Evolutionary conservation across 2,329 filamentous ascomycete genomes (phyloP).

Genomic region (Trichoderma sp.): DNA sequence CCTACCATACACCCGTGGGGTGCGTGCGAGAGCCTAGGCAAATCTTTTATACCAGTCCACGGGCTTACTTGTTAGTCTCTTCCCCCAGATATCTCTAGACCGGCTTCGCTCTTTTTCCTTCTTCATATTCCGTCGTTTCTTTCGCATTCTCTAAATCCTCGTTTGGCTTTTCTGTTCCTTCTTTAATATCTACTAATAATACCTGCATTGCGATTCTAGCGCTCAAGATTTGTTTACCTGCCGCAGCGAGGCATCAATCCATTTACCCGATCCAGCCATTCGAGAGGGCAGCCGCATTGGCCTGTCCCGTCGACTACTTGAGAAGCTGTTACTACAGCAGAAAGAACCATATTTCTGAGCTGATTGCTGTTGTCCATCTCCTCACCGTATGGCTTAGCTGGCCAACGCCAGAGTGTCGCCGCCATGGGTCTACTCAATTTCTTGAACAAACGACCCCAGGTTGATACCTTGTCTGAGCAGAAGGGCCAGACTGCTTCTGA

Average conservation of each 20-base stretch:
- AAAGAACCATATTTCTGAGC: neutral
- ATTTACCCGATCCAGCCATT: neutral
- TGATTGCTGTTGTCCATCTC: too few relatives aligned
- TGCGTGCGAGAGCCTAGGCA: neutral
- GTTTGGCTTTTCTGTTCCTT: neutral
- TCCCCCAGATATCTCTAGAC: slow-evolving; percentile 30
- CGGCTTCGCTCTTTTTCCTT: slow-evolving; percentile 17
- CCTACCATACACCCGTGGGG: slow-evolving; percentile 20
- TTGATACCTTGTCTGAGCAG: slow-evolving; percentile 1
- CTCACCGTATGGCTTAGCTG: slow-evolving; percentile 18
- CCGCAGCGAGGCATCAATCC: neutral
- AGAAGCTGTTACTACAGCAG: neutral
- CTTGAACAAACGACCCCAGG: slow-evolving; percentile 25
- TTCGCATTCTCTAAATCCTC: neutral
- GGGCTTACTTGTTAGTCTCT: slow-evolving; percentile 24
- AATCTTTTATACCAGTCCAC: neutral
- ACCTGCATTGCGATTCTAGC: neutral
- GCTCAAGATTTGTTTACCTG: too few relatives aligned
- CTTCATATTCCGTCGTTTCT: slow-evolving; percentile 1
- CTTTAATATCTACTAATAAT: neutral
- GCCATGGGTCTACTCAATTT: slow-evolving; percentile 29
- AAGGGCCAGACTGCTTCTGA: neutral
- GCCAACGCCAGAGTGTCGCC: slow-evolving; percentile 9
- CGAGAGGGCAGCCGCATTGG: neutral
- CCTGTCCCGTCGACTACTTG: neutral